Conservation (phyloP, 352 stramenopile species). For the Globisporangium cederbergense region DNA sequence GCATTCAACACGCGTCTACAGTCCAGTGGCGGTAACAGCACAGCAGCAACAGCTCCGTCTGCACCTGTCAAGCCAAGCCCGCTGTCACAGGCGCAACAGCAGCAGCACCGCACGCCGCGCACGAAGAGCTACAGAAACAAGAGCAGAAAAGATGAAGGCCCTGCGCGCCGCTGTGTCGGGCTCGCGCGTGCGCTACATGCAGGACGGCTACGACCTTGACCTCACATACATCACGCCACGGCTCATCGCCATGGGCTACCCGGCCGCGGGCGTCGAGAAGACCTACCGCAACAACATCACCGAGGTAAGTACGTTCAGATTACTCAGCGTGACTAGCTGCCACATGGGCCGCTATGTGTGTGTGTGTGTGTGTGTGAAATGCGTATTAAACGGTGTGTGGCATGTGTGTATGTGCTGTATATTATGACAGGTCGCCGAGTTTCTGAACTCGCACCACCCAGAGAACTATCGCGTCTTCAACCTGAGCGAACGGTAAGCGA, state of each 20-base stretch:
- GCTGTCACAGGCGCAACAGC: neutral
- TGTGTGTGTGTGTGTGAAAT: neutral
- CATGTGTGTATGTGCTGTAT: neutral
- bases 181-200: slow-evolving; percentile 79
- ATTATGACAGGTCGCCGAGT: slow-evolving; percentile 38
- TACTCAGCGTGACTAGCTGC: neutral
- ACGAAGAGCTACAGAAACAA: neutral
- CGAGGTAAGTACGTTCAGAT: slow-evolving; percentile 29
- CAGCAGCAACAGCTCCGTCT: neutral
- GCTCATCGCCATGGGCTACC: slow-evolving; percentile 83
- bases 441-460: slow-evolving; percentile 68
- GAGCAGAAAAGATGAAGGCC: slow-evolving; percentile 54
- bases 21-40: neutral
- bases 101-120: neutral
- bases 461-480: slow-evolving; percentile 78
- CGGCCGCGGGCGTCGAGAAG: slow-evolving; percentile 77
- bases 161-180: slow-evolving; percentile 73
- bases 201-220: slow-evolving; percentile 82
- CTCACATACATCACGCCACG: slow-evolving; percentile 82
- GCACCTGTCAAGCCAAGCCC: no score
- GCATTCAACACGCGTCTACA: neutral
- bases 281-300: slow-evolving; percentile 85
- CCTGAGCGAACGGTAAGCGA: slow-evolving; percentile 62
- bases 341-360: neutral
- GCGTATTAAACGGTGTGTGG: neutral